These are phyloP conservation scores for Lotmaria passim DNA, from an alignment of 208 protist genomes.

Conservation along the genomic window DNA sequence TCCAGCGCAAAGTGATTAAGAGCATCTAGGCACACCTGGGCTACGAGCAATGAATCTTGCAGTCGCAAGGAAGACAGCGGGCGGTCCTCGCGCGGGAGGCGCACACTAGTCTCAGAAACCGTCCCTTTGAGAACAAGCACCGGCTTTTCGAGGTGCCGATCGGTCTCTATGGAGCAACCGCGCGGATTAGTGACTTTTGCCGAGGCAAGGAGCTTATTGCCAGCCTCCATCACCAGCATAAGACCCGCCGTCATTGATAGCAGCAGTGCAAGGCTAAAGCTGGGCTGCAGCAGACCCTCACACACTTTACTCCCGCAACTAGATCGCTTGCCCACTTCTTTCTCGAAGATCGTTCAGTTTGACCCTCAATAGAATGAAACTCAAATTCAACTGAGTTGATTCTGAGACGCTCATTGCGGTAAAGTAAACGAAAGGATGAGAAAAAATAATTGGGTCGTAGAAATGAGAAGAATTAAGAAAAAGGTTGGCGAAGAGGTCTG, in stretches of 20 bases:
- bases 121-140: constrained; percentile 69
- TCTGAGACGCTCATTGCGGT: no score
- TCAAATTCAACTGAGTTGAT: neutral
- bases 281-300: no score
- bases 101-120: constrained; percentile 45
- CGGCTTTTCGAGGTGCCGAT: constrained; percentile 40
- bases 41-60: constrained; percentile 48
- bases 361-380: constrained; percentile 2
- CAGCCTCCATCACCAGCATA: constrained; percentile 40
- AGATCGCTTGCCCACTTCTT: no score
- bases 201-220: constrained; percentile 35
- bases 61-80: constrained; percentile 53
- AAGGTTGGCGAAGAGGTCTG: no score
- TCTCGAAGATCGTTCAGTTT: no score
- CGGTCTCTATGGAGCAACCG: constrained; percentile 63
- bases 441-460: no score
- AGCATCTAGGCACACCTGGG: constrained; percentile 59
- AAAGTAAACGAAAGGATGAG: no score
- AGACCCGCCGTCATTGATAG: constrained; percentile 12
- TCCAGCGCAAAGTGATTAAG: constrained; percentile 76
- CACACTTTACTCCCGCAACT: no score
- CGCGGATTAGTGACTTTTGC: constrained; percentile 63
- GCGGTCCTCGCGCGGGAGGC: constrained; percentile 71
- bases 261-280: no score
- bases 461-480: no score